Percentiles rank a stretch among this genome's conserved stretches.
Conservation (phyloP, 495 filamentous ascomycete genomes). For the Parmelia sp. region DNA sequence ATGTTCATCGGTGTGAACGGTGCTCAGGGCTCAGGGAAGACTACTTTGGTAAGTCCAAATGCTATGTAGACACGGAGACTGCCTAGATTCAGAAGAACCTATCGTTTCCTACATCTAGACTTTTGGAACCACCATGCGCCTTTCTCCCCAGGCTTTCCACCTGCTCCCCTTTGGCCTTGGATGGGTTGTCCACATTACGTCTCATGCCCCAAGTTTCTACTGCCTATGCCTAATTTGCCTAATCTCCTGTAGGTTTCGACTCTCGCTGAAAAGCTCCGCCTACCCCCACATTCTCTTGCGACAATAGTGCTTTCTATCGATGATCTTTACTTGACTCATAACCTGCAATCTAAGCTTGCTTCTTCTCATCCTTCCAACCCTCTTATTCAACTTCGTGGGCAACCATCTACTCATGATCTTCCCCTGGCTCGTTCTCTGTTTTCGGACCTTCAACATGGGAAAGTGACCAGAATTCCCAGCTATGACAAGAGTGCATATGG, state of each 20-base stretch:
- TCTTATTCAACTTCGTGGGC: slow-evolving; percentile 74
- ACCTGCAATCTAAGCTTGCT: slow-evolving; percentile 64
- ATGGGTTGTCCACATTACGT: not conserved
- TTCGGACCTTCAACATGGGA: slow-evolving; percentile 46
- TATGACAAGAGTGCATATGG: slow-evolving; percentile 79
- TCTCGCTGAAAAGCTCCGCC: slow-evolving; percentile 58
- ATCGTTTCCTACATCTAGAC: not conserved
- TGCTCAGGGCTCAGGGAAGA: slow-evolving; percentile 63
- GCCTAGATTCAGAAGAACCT: not conserved
- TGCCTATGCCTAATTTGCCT: not conserved
- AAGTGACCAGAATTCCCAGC: slow-evolving; percentile 56
- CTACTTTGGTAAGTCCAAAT: slow-evolving; percentile 58
- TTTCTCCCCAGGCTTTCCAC: not conserved
- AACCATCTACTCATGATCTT: slow-evolving; percentile 83
- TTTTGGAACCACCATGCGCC: not conserved
- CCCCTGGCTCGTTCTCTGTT: slow-evolving; percentile 58
- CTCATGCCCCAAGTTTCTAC: not conserved
- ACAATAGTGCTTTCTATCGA: slow-evolving; percentile 82
- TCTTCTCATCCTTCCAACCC: slow-evolving; percentile 59
- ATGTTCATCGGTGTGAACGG: slow-evolving; percentile 59
- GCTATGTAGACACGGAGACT: not conserved
- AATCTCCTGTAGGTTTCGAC: slow-evolving; percentile 47
- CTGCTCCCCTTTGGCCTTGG: not conserved
- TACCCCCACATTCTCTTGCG: slow-evolving; percentile 59
- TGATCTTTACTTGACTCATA: slow-evolving; percentile 78